Conservation (phyloP, 1,284 basidiomycete genomes). For the Trametes hirsuta region DNA sequence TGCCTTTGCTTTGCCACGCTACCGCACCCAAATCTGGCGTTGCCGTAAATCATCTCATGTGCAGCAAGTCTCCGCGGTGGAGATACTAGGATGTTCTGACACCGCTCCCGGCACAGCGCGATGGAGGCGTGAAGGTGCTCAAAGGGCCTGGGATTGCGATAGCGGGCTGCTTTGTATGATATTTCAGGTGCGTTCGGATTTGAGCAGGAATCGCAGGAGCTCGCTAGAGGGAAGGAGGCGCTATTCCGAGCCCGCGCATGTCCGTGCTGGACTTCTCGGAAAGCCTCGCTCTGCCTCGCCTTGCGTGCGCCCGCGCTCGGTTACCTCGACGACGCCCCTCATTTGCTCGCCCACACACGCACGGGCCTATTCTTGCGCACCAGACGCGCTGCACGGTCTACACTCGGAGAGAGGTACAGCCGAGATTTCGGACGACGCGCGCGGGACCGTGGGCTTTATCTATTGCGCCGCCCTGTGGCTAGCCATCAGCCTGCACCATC, state of each 20-base stretch:
- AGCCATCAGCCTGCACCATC: background rate
- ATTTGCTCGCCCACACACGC: background rate
- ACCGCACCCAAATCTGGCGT: constrained; percentile 5
- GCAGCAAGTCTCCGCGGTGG: too few relatives aligned
- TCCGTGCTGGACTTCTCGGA: background rate
- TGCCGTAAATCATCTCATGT: background rate
- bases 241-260: background rate
- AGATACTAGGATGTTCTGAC: too few relatives aligned
- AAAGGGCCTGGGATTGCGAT: too few relatives aligned
- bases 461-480: constrained; percentile 1
- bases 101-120: too few relatives aligned
- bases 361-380: background rate
- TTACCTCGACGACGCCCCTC: constrained; percentile 1
- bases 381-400: background rate
- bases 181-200: background rate
- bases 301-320: constrained; percentile 1
- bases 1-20: constrained; percentile 1
- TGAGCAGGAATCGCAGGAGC: background rate
- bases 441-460: constrained; percentile 1
- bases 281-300: constrained; percentile 1
- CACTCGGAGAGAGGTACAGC: background rate
- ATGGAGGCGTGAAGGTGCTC: too few relatives aligned
- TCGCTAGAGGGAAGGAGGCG: background rate
- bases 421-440: background rate
- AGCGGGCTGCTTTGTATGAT: too few relatives aligned